Evolutionary conservation across 805 yeast species (phyloP), one percentile per base, ranked within the genome.

Genomic region (Yarrowia hollandica): DNA sequence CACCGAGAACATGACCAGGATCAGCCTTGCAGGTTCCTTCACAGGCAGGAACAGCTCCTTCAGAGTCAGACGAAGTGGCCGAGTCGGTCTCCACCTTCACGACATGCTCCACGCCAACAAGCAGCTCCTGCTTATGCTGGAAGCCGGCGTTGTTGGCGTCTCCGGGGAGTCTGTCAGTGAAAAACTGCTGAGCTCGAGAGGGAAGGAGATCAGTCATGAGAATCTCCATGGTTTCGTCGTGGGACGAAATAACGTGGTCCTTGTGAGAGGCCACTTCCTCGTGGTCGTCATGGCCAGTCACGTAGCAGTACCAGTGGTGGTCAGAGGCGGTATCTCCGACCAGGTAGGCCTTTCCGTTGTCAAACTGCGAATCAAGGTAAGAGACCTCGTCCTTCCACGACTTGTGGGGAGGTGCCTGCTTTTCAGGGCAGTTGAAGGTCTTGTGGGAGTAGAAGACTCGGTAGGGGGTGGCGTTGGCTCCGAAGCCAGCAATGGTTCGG

Each of bases 361-460:
- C 69, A 69, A 92, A 92, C 68, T 77, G 81, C 59, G 77, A 71
- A 74, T 88, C 83, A 68, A 92, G 80, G 67, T 81, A 82, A 16
- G 73, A 72, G 16, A 90, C 86, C 70, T 92, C 99, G 68, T 81
- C 83, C 35, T 79, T 76, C 99, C 99, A 92, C 66, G 83, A 84
- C 60, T 80, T 80, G 71, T 92, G 98, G 54, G 95, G 84, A 60
- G 83, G 82, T 46, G 79, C 76, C 74, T 92, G 99, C 67, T 79
- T 83, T 38, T 84, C 82, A 9, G 98, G 99, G 71, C 90, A 92
- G 92, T 92, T 85, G 73, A 91, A 91, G 33, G 90, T 81, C 71
- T 96, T 83, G 71, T 97, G 82, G 4, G 97, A 90, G 73, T 94
- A 92, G 67, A 92, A 90, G 5, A 90, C 83, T 65, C 86, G 81